Conservation (phyloP, 257 asterid genomes). For the Ajuga chamaepitys region DNA sequence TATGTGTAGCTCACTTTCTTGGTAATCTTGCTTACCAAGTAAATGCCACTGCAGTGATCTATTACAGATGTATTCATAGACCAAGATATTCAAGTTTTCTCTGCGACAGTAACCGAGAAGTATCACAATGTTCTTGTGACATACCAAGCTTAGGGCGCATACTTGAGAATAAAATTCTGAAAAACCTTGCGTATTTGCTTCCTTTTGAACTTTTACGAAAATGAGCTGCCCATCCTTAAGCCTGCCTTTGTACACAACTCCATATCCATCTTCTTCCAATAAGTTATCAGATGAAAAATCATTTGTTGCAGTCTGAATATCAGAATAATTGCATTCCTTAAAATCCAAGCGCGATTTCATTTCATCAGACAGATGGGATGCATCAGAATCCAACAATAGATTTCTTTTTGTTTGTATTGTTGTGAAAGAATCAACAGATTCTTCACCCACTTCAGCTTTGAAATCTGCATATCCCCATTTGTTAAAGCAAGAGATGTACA, state of each 20-base stretch:
- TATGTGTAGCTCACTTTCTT: not conserved
- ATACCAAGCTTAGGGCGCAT: slow-evolving; percentile 36
- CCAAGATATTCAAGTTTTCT: slow-evolving; percentile 43
- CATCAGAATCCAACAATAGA: slow-evolving; percentile 19
- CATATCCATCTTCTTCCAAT: slow-evolving; percentile 66
- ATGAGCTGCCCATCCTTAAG: slow-evolving; percentile 52
- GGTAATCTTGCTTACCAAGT: slow-evolving; percentile 37
- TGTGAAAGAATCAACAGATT: slow-evolving; percentile 18
- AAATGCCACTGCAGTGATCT: slow-evolving; percentile 72
- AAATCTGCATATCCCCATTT: slow-evolving; percentile 20
- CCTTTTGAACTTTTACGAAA: slow-evolving; percentile 51
- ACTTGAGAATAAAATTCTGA: slow-evolving; percentile 43
- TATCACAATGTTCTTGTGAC: slow-evolving; percentile 59
- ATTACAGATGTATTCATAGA: slow-evolving; percentile 52
- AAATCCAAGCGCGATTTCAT: slow-evolving; percentile 34
- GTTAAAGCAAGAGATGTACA: not conserved
- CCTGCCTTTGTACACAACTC: slow-evolving; percentile 51
- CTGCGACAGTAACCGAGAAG: slow-evolving; percentile 58
- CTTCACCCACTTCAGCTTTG: slow-evolving; percentile 16
- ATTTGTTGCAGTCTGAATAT: slow-evolving; percentile 47
- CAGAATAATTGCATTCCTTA: slow-evolving; percentile 41
- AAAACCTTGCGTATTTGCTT: slow-evolving; percentile 38
- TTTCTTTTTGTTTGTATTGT: slow-evolving; percentile 15
- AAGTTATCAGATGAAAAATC: slow-evolving; percentile 52
- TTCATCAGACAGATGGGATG: slow-evolving; percentile 28